Conservation (phyloP, 306 rosid genomes). For the Citrullus mucosospermus region DNA sequence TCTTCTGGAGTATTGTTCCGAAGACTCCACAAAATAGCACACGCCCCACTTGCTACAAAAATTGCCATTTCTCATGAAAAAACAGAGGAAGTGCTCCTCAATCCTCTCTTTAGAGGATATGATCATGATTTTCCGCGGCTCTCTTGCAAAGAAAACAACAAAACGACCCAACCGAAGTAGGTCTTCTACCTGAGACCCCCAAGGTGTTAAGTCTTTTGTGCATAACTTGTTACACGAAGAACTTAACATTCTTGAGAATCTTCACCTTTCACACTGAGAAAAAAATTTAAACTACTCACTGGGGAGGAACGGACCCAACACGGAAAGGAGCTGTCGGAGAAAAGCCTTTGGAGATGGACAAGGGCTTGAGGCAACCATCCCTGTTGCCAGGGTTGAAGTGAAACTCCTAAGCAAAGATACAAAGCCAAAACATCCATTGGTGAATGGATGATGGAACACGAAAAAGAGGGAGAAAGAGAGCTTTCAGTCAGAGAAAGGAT, state of each 20-base stretch:
- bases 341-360: too few relatives aligned
- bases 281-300: background rate
- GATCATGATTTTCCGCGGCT: background rate
- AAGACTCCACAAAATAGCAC: background rate
- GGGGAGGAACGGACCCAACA: background rate
- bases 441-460: background rate
- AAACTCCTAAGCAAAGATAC: background rate
- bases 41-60: background rate
- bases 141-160: background rate
- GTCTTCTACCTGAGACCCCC: background rate
- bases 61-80: background rate
- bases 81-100: background rate
- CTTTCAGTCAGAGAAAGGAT: background rate
- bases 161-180: background rate
- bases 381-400: background rate
- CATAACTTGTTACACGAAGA: background rate
- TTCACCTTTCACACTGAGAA: too few relatives aligned
- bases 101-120: background rate
- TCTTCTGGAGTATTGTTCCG: background rate
- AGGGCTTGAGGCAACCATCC: background rate
- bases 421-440: background rate
- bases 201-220: background rate
- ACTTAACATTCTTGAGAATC: too few relatives aligned
- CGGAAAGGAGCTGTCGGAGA: background rate
- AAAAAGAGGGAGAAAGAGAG: background rate